phyloP scores from a whole-genome alignment of 2,329 filamentous ascomycete genomes.

The Seiridium cupressi region DNA sequence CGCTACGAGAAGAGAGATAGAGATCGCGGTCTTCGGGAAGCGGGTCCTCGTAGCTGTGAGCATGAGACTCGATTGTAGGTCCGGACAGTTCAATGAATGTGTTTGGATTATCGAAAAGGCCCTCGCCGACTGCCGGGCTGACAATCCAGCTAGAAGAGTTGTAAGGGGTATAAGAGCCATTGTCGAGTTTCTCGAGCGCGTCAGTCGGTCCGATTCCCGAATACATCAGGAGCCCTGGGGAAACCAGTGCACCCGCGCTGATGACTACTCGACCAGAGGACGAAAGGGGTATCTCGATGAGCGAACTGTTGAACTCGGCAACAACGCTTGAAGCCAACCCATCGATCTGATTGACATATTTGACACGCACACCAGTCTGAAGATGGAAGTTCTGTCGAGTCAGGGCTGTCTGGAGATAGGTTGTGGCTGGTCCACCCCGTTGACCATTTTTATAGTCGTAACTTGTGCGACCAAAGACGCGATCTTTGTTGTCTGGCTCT shows the following conservation, averaged over 20 bases:
- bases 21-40: constrained; percentile 37
- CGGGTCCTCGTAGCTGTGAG: constrained; percentile 43
- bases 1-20: constrained; percentile 46
- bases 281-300: constrained; percentile 27
- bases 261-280: constrained; percentile 28
- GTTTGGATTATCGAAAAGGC: constrained; percentile 56
- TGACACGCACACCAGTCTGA: constrained; percentile 39
- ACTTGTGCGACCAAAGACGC: constrained; percentile 45
- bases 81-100: constrained; percentile 48
- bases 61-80: constrained; percentile 43
- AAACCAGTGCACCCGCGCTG: constrained; percentile 32
- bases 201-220: constrained; percentile 34
- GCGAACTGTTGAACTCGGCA: constrained; percentile 28
- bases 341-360: constrained; percentile 38
- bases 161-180: constrained; percentile 17
- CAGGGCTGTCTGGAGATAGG: constrained; percentile 47
- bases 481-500: constrained; percentile 40
- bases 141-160: constrained; percentile 42
- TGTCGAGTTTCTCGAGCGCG: constrained; percentile 15
- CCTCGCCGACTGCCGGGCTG: constrained; percentile 45
- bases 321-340: constrained; percentile 40
- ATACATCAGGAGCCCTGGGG: constrained; percentile 33
- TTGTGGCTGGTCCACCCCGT: constrained; percentile 45
- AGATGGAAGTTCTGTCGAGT: constrained; percentile 40
- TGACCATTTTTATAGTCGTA: constrained; percentile 49